Evolutionary conservation across 805 yeast species (phyloP), one percentile per base, ranked within the genome.

Genomic region (Zygosaccharomyces bailii): DNA sequence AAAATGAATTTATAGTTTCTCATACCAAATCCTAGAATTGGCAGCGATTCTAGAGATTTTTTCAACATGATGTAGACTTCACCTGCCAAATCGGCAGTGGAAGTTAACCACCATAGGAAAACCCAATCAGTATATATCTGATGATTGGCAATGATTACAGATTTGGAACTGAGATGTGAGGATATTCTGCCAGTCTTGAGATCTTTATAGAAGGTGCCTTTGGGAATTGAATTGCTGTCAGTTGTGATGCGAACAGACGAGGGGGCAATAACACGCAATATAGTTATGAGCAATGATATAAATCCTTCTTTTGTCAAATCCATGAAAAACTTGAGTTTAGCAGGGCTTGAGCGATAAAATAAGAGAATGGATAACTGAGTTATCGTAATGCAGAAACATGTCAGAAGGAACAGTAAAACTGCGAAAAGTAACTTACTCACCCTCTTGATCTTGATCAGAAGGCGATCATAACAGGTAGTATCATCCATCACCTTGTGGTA

Each of bases 101-200:
- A 84, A 0, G 85, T 70, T 24, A 86, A 51, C 78, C 85, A 90
- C 98, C 98, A 90, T 42, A 88, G 55, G 55, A 78, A 88, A 9
- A 84, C 73, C 98, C 98, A 90, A 61, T 90, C 98, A 4, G 90
- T 80, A 63, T 91, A 90, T 20, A 90, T 82, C 66, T 89, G 96
- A 64, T 90, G 98, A 61, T 91, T 90, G 9, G 95, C 79, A 31
- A 90, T 80, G 36, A 84, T 62, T 2, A 90, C 73, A 0, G 85
- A 73, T 37, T 79, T 73, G 18, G 76, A 76, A 6, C 70, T 63
- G 37, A 82, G 58, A n/a, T 43, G 43, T 2, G 67, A 61, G 5
- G 46, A 13, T 10, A 63, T 48, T 38, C 56, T 48, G 2, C 59
- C 54, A 8, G 48, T 52, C n/a, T 46, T 42, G 56, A 43, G n/a